Evolutionary conservation across 257 asterid species (phyloP), one percentile per base, ranked within the genome.

Genomic region (Ehretia macrophylla): DNA sequence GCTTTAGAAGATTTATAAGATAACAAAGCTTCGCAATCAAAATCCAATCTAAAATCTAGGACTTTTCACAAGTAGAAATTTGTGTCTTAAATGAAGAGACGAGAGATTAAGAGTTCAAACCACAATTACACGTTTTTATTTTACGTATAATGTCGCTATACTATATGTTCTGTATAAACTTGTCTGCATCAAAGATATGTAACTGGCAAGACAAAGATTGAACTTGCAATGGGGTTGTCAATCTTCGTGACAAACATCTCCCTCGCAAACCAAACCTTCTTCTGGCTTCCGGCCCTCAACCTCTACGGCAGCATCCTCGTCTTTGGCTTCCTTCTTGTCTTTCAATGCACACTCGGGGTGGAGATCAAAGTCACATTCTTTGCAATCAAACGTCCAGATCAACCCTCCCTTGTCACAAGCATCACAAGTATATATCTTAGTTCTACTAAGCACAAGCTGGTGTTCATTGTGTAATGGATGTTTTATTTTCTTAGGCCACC

Each of bases 341-440:
- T 65, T 75, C 58, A 80, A 44, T 60, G 79, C 90, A 51, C 95
- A 84, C 52, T 77, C 77, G 0, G 90, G 85, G 67, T 88, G 97
- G 60, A 78, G 84, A 78, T 85, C 95, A 55, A 72, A 84, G 68
- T 84, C 85, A 8, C 98, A 86, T 8, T 77, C 80, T 10, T 66
- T 66, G 1, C 95, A 88, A 20, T 72, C 64, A 47, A 73, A 88
- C 19, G 95, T 86, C 93, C 95, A 88, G 5, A 67, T 63, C 2
- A 47, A 55, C 16, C 95, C 96, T 3, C 27, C 77, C 22, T 73
- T 88, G 10, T 69, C 60, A 37, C 98, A 88, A 8, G 82, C 81
- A 57, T 91, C 95, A 45, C 97, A 91, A 10, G 5, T 21, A 56
- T 74, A 91, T 21, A 27, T 21, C 68, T 10, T 20, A 17, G 75